Conservation (phyloP, 2,329 filamentous ascomycete genomes). For the Verticillium dahliae region DNA sequence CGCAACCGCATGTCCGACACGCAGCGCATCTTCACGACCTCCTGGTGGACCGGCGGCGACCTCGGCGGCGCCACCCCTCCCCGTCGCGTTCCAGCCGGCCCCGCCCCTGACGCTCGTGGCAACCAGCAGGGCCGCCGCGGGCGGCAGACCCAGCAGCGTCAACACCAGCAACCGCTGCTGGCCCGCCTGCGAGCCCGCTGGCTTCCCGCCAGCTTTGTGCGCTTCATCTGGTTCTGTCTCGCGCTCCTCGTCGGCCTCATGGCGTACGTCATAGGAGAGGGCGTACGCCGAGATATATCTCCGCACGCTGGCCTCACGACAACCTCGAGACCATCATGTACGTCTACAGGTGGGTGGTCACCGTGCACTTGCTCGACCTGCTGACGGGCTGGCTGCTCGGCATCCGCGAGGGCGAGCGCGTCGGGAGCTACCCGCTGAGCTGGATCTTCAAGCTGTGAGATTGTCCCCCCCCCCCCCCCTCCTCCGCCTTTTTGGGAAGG, state of each 20-base stretch:
- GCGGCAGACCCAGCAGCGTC: slow-evolving; percentile 1
- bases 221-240: slow-evolving; percentile 64
- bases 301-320: slow-evolving; percentile 56
- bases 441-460: slow-evolving; percentile 65
- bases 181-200: slow-evolving; percentile 41
- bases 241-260: slow-evolving; percentile 56
- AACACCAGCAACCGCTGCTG: slow-evolving; percentile 9
- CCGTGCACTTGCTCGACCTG: slow-evolving; percentile 58
- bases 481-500: background rate
- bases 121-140: slow-evolving; percentile 14
- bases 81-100: slow-evolving; percentile 29
- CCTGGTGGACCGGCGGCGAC: slow-evolving; percentile 58
- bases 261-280: slow-evolving; percentile 60
- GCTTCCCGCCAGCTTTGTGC: slow-evolving; percentile 60
- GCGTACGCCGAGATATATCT: slow-evolving; percentile 65
- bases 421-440: slow-evolving; percentile 63
- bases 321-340: slow-evolving; percentile 62
- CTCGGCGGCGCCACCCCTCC: slow-evolving; percentile 27
- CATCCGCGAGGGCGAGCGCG: slow-evolving; percentile 57
- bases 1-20: slow-evolving; percentile 58
- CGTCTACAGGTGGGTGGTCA: slow-evolving; percentile 64
- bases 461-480: background rate
- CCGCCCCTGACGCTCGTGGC: slow-evolving; percentile 27
- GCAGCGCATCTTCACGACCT: slow-evolving; percentile 59
- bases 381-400: slow-evolving; percentile 62